Evolutionary conservation across 176 grass and related monocot species (phyloP), one percentile per base, ranked within the genome.

Genomic region (Poa pratensis): DNA sequence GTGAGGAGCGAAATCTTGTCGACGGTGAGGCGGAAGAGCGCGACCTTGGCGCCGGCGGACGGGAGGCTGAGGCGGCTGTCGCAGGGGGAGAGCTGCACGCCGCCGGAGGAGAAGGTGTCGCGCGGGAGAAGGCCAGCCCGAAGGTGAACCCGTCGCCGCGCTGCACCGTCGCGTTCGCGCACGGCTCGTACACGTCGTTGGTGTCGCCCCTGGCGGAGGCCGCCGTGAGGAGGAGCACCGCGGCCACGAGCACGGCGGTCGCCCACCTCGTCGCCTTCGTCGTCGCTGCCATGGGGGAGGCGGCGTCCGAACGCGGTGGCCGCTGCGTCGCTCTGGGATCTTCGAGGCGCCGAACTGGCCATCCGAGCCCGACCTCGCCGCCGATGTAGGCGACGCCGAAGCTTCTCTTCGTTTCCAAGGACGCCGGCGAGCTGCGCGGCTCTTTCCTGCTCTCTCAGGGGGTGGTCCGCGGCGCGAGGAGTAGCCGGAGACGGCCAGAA

Each of bases 1-100:
- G 93, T 98, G 83, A 98, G 93, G 22, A 95, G 89, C 20, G 93
- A 95, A 88, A 98, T 98, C 88, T 98, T 93, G 78, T 98, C 93
- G 75, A 98, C 87, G 62, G 86, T 90, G 43, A 93, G 96, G 79
- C 96, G 96, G 87, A 89, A 98, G 22, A 94, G 15, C 5, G 87
- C 87, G 74, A 98, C 51, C 73, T 84, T 63, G 1, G 91, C 76
- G 75, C 83, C 37, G 17, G 32, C 24, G 19, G 59, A 51, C 13
- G 73, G 30, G 18, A 98, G 91, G 6, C 64, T 23, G 37, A 98
- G 91, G 30, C 93, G 93, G 75, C 86, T 26, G 78, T 98, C 96
- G 84, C 96, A 98, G 61, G 96, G 96, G 12, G 96, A 98, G 83
- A 94, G 88, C 87, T 86, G 93, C 30, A 85, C 85, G 68, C 77